Evolutionary conservation across 2,329 filamentous ascomycete genomes (phyloP), one percentile per base, ranked within the genome.

Genomic region (Fusarium staphyleae): DNA sequence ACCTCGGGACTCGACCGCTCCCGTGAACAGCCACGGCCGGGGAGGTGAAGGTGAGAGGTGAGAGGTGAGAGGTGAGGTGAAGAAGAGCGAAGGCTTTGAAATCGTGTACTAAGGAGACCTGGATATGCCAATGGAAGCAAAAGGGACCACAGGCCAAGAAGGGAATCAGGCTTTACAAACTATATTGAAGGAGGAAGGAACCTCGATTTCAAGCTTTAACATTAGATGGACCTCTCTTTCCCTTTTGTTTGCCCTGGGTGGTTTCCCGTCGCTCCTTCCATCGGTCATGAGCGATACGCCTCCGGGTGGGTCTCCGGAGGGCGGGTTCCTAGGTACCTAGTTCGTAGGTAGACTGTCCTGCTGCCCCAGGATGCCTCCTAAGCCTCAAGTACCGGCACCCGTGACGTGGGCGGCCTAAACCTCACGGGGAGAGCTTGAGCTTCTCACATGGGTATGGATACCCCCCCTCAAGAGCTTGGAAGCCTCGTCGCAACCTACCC

Each of bases 311-410:
- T 46, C 48, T 48, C 40, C 30, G 28, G 35, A 34, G 33, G 40
- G 34, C 40, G 18, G 18, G 18, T 45, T 42, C 28, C 33, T 58
- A 58, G n/a, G n/a, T n/a, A n/a, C n/a, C n/a, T n/a, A n/a, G n/a
- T n/a, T n/a, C n/a, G n/a, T n/a, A n/a, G n/a, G 48, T 50, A 52
- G 54, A 22, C 46, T 39, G 33, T 39, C 33, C 33, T 30, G 43
- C 16, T 26, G 22, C 24, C 15, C 15, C 15, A 28, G 45, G 5
- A 10, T 7, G 28, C 28, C 13, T 12, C n/a, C 32, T 4, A 16
- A 14, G 22, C 22, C 42, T 57, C 56, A 60, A 60, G 48, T 60
- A 60, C 57, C 52, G 52, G 55, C 51, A 14, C 51, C 52, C 40
- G 55, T 58, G 55, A 58, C 53, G 47, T 48, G 19, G 34, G 28